Base-by-base conservation (phyloP, 371 early-diverging fungal genomes). In the Mortierella sp. region DNA sequence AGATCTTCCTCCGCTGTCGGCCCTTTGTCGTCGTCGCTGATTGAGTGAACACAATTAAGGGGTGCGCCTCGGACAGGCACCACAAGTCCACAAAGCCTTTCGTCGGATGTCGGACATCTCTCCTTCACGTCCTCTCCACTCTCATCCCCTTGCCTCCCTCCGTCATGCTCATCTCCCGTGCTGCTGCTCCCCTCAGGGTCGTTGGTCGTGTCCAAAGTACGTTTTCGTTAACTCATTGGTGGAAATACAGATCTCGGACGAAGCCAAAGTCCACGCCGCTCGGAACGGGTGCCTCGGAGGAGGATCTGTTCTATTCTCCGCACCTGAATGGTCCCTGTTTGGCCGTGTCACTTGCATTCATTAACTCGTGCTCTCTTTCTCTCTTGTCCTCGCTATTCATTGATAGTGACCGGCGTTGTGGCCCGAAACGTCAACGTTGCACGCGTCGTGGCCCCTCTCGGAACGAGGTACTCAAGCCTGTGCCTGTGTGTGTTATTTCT, bases 391-490 rank as follows among this genome's bases (percentile, higher is more conserved):
- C 23, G 2, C 51, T 31, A 14, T 19, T 5, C 6, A 24, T 21
- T 23, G 48, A 9, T 4, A 24, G 10, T 67, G 68, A 68, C 64
- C 61, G 54, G 60, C 9, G 43, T 64, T 46, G 30, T 68, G 49
- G 65, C 61, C 54, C 55, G 48, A 53, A 61, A 64, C 46, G 64
- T 45, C 51, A 42, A 63, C 48, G 66, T 49, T 51, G 41, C 69
- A 26, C 74, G 64, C 54, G 58, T 68, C 58, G 64, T 73, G 68
- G 74, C 74, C 26, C 74, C 74, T 26, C 65, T 68, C 47, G 69
- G 74, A 41, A 60, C 62, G 46, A 67, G 74, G 74, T 74, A 74
- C 21, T 13, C 2, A 31, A 19, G 18, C 34, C 16, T 30, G 18
- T 7, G 23, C 34, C 34, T 7, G 34, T 10, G 34, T 10, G 34